These are phyloP conservation scores for Selaginella moellendorffii DNA, from an alignment of 75 land plant genomes.

Conservation along the genomic window DNA sequence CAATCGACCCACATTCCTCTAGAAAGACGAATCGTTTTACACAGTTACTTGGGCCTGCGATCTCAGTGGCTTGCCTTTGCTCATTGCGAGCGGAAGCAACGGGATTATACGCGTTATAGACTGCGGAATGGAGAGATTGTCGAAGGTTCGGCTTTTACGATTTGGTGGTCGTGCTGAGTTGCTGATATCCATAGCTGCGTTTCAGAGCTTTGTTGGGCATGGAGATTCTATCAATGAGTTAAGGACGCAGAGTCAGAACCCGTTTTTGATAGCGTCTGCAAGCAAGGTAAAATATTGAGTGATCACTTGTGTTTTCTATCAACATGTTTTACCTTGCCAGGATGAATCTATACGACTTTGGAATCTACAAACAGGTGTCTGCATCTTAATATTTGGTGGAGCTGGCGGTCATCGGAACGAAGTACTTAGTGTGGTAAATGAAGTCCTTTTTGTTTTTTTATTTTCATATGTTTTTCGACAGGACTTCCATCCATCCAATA, in stretches of 20 bases:
- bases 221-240: constrained; percentile 96
- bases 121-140: constrained; percentile 60
- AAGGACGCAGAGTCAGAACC: constrained; percentile 76
- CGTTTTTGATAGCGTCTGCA: constrained; percentile 75
- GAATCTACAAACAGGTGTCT: constrained; percentile 87
- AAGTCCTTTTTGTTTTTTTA: background rate
- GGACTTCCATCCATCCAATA: constrained; percentile 96
- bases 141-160: constrained; percentile 35
- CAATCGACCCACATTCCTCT: background rate
- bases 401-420: constrained; percentile 99
- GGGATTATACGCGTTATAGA: constrained; percentile 86
- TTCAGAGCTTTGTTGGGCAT: constrained; percentile 93
- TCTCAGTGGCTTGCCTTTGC: constrained; percentile 44
- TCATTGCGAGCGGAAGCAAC: constrained; percentile 78
- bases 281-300: constrained; percentile 53
- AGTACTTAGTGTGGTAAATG: constrained; percentile 81
- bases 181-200: too few relatives aligned
- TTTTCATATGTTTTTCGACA: constrained; percentile 11
- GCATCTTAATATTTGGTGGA: constrained; percentile 94
- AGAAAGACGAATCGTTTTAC: constrained; percentile 92
- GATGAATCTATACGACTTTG: constrained; percentile 90
- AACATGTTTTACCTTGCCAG: constrained; percentile 20
- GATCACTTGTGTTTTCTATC: too few relatives aligned
- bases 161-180: too few relatives aligned
- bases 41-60: constrained; percentile 94